Evolutionary conservation across 2,329 filamentous ascomycete genomes (phyloP), one percentile per base, ranked within the genome.

Genomic region (Ambrosiella cleistominuta): DNA sequence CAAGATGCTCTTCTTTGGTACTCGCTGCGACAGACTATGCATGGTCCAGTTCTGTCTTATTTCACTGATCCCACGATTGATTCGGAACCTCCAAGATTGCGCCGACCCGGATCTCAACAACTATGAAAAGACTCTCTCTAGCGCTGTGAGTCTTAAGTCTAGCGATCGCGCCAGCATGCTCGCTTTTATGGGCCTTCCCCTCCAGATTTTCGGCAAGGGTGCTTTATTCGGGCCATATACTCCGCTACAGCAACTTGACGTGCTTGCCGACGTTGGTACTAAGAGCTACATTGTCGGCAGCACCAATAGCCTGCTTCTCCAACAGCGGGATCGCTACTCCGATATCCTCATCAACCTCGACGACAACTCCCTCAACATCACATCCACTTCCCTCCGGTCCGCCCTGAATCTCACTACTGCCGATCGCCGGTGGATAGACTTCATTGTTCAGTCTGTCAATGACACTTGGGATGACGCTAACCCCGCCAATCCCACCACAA

Each of bases 1-100:
- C 57, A 98, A 97, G 90, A 97, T 97, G 86, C 82, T 98, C 57
- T 97, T 98, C 73, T 98, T 97, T 66, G 90, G 93, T 62, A 89
- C 91, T n/a, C 83, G 89, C 65, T 97, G 93, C 70, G 93, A 98
- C 70, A 80, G 86, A 63, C 74, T 98, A 64, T 98, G 93, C 78
- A 95, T 97, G 86, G 90, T 95, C 71, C 93, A 98, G 70, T 98
- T 97, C 72, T 93, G 91, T 49, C 79, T 98, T 51, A 85, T 98
- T 64, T 96, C 91, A 57, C 76, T 98, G 66, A 94, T 98, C 72
- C 93, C 93, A 52, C 89, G 90, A 61, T 80, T 98, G 59, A 83
- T 97, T 66, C 82, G 88, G 66, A 88, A 86, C 65, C 78, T 98
- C n/a, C 84, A 94, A 70, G 93, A 98, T 71, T 94, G 88, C 65